Evolutionary conservation across 768 basidiomycete genomes (phyloP), one percentile per base, ranked within the genome.

Genomic region (Wakefieldia striispora): DNA sequence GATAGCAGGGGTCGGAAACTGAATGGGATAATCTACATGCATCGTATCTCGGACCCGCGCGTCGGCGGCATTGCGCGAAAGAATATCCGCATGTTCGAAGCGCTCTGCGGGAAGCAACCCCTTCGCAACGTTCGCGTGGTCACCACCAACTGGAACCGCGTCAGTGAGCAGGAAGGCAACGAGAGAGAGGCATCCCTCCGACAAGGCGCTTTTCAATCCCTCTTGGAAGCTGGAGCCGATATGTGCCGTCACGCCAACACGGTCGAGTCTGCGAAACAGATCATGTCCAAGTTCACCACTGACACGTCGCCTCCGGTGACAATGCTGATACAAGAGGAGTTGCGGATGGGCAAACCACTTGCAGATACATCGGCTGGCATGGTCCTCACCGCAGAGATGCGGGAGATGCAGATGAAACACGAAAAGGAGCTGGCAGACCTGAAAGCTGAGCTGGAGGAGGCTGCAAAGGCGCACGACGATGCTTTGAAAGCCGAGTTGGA

Each of bases 21-120:
- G n/a, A n/a, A n/a, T n/a, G n/a, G n/a, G 1, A 67, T 78, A 44
- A 70, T 78, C 40, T 78, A 77, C 54, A 64, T 76, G 59, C 77
- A 76, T 47, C 72, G 75, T 0, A 79, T 79, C 29, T 58, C 57
- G 12, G 77, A 77, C 48, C 63, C 69, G 55, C 65, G 75, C n/a
- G 65, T 79, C 47, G 72, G 72, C 6, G 71, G 71, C 8, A 70
- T 70, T 41, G 70, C 74, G 6, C 64, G 62, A 10, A 68, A 70
- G 51, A 76, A 74, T 50, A 73, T 75, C 44, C 60, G 64, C 20
- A 69, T 77, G 64, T 77, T 79, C 60, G 53, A 70, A 19, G 64
- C 72, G 47, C 65, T 80, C 17, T 80, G 77, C 40, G 77, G 78
- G 1, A 68, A 72, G 24, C 58, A 51, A 11, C 64, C 71, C 13